Base-by-base conservation (phyloP, 441 rosid species). In the Viola pubescens region DNA sequence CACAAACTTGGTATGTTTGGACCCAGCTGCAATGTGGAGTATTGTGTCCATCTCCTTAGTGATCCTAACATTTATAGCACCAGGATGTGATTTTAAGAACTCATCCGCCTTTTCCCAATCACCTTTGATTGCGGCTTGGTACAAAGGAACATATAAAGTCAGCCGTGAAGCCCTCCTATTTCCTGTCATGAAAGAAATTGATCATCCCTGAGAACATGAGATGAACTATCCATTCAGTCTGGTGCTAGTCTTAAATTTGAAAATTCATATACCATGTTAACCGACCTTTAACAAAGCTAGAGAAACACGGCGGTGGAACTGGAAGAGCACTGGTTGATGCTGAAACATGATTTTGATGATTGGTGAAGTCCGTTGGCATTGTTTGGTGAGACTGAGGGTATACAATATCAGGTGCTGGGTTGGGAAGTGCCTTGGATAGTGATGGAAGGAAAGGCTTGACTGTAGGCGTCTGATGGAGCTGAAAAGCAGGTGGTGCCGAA, bases 1-100 rank as follows among this genome's bases (percentile, higher is more conserved):
- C 0, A 79, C 81, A 63, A 79, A 74, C 11, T 42, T 16, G 19
- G 68, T 60, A 50, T 76, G 79, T 44, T 63, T 76, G 3, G 83
- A 79, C 26, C 70, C 79, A 0, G 76, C 76, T 19, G 83, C 81
- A 56, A 79, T 63, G 63, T 79, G 81, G 42, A 79, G 83, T 42
- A 61, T 71, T 4, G 81, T 76, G 48, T 79, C 81, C 38, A 42
- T 52, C 9, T 58, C 68, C 50, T 60, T 64, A 2, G 75, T 71
- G 46, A 79, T 68, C 46, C 65, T 64, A 58, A 62, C 76, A 49
- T 65, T 64, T 7, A 62, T 56, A 2, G 79, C 79, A 9, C 68
- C 58, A 5, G 73, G 74, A 52, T 78, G 56, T 46, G 48, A 61
- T 43, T 41, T 19, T 10, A 78, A 59, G 52, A 61, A 70, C 0